Base-by-base conservation (phyloP, 2,329 filamentous ascomycete species). In the Hypomyces perniciosus region DNA sequence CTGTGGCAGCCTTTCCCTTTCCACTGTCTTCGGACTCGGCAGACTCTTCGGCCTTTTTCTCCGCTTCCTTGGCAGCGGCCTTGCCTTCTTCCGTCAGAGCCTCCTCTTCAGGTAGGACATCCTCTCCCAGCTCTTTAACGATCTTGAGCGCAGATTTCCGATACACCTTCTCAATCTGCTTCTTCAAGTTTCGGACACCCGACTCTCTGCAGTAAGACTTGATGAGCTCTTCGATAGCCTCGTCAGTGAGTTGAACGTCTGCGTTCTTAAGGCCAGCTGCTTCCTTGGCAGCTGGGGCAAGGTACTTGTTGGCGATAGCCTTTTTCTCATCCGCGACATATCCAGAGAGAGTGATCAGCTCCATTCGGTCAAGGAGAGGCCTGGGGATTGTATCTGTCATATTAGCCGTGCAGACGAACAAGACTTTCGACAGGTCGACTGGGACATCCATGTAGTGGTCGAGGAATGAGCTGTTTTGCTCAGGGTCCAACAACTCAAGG, bases 371-470 rank as follows among this genome's bases (percentile, higher is more conserved):
- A 12, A 97, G 79, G 0, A 99, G 78, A 3, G 93, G 95, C 39
- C 91, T 83, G 12, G 93, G 93, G 55, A 99, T 99, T 0, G 93
- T 99, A 63, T 99, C 93, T 0, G 91, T 96, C 86, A 97, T 95
- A 69, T 99, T 99, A 53, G 93, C 93, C 10, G 93, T 99, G 77
- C 93, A 99, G 39, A 99, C 93, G 65, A 99, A 99, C 26, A 99
- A 79, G 2, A 99, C 93, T 73, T 97, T 97, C 46, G 91, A 96
- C 46, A 99, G 77, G 65, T 99, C 93, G 5, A 99, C 92, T 0
- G 93, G 93, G 1, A 99, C 90, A 67, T 99, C 93, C 81, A 99
- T 90, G 72, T 99, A 99, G 69, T 99, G 93, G 61, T 99, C 93
- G 56, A 99, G 71, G 80, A 99, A 99, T 27, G 91, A 96, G 65